phyloP scores from a whole-genome alignment of 768 basidiomycete species.

The Pleurotus tuoliensis region DNA sequence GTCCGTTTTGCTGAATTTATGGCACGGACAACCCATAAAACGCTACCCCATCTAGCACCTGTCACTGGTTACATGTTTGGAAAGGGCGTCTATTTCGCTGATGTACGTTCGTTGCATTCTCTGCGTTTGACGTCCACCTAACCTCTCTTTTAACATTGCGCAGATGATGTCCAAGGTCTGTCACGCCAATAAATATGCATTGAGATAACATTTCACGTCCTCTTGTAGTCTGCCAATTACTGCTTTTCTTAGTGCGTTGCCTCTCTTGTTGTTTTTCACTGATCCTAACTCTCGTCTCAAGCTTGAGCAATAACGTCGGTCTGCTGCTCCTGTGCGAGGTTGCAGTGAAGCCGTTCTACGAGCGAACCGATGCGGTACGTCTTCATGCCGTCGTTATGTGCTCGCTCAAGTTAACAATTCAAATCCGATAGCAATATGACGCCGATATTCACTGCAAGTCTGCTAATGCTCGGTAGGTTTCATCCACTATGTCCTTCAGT shows the following conservation, averaged over 20 bases:
- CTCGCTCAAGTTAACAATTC: neutral
- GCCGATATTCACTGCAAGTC: constrained; percentile 46
- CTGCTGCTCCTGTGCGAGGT: constrained; percentile 62
- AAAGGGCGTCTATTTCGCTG: constrained; percentile 64
- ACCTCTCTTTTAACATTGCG: neutral
- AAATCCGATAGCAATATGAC: constrained; percentile 34
- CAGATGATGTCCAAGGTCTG: constrained; percentile 63
- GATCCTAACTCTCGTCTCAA: constrained; percentile 16
- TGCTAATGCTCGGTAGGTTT: constrained; percentile 31
- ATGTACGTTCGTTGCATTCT: constrained; percentile 31
- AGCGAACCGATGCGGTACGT: constrained; percentile 35
- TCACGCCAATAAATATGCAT: neutral
- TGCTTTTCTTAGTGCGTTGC: constrained; percentile 45
- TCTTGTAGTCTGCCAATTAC: constrained; percentile 48
- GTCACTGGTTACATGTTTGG: constrained; percentile 64
- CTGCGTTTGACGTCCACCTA: neutral
- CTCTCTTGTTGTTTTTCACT: neutral
- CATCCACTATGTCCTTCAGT: neutral
- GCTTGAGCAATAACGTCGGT: constrained; percentile 47
- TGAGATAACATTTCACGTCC: neutral
- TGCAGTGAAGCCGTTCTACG: constrained; percentile 52
- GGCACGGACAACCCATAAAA: neutral
- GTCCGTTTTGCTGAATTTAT: constrained; percentile 20
- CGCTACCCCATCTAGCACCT: constrained; percentile 30
- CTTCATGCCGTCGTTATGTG: neutral